Evolutionary conservation across 805 yeast species (phyloP).

Genomic region (Pichia ethanolica): DNA sequence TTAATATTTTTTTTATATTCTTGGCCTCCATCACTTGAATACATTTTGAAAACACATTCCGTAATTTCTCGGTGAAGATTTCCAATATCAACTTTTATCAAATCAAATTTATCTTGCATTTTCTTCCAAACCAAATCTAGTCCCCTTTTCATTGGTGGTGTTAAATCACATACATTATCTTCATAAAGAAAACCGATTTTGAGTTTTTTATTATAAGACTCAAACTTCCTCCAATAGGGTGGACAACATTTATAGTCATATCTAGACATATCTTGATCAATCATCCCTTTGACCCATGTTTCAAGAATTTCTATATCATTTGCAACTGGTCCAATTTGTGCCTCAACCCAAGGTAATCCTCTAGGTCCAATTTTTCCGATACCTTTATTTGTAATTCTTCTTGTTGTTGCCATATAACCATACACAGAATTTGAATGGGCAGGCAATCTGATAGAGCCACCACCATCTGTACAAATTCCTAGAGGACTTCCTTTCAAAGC

Average conservation of each 20-base stretch:
- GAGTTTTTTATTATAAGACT: too few species aligned
- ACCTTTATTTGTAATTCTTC: constrained; percentile 32
- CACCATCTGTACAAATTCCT: constrained; percentile 59
- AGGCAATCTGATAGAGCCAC: constrained; percentile 58
- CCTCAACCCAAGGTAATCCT: neutral
- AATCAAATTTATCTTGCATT: neutral
- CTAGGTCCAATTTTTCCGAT: neutral
- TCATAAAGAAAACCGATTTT: neutral
- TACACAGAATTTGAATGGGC: constrained; percentile 40
- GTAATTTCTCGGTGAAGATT: too few species aligned
- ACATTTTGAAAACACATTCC: too few species aligned
- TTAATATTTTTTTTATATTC: too few species aligned
- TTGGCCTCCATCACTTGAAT: too few species aligned
- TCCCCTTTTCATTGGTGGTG: neutral
- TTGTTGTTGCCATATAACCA: constrained; percentile 55
- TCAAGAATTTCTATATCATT: neutral
- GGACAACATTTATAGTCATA: neutral
- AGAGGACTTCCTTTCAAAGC: constrained; percentile 51
- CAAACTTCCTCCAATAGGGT: neutral
- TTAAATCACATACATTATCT: neutral
- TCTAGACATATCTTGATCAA: neutral
- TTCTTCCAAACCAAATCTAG: neutral
- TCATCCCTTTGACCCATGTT: neutral
- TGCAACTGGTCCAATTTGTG: neutral
- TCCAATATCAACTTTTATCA: neutral